Evolutionary conservation across 371 early-diverging fungal species (phyloP).

Genomic region (Zychaea mexicana): DNA sequence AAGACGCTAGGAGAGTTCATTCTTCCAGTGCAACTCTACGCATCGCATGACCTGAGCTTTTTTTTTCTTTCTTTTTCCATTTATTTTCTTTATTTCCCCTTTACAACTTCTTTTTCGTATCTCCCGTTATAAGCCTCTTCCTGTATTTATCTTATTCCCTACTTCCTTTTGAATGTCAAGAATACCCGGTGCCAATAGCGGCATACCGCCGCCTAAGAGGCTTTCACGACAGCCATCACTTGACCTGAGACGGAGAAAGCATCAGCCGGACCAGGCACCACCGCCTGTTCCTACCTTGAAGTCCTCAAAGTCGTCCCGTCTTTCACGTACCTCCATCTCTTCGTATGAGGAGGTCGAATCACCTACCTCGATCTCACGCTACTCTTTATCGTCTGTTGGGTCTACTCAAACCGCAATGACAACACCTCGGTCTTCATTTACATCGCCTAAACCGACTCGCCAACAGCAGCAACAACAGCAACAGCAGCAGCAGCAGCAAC

Average conservation of each 20-base stretch:
- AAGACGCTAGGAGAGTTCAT: neutral
- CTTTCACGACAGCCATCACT: slow-evolving; percentile 25
- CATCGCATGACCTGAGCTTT: slow-evolving; percentile 13
- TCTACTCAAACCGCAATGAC: slow-evolving; percentile 27
- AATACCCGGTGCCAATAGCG: slow-evolving; percentile 25
- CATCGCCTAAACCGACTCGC: slow-evolving; percentile 22
- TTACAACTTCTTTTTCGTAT: slow-evolving; percentile 12
- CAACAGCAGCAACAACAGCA: slow-evolving; percentile 7
- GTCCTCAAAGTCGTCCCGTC: slow-evolving; percentile 20
- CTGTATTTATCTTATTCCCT: slow-evolving; percentile 8
- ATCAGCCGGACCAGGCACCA: slow-evolving; percentile 19
- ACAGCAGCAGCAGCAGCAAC: slow-evolving; percentile 3
- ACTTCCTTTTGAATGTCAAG: slow-evolving; percentile 20
- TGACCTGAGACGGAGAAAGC: slow-evolving; percentile 20
- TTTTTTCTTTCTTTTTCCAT: neutral
- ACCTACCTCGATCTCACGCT: slow-evolving; percentile 24
- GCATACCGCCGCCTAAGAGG: slow-evolving; percentile 24
- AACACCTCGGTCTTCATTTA: slow-evolving; percentile 26
- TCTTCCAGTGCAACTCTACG: neutral
- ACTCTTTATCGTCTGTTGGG: slow-evolving; percentile 20
- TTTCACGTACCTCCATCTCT: slow-evolving; percentile 28
- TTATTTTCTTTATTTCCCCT: neutral
- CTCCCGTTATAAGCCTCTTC: too few relatives aligned
- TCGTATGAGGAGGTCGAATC: slow-evolving; percentile 35
- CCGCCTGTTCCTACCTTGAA: slow-evolving; percentile 26